phyloP scores from a whole-genome alignment of 225 moss, liverwort and hornwort species.

The Anthoceros angustus region DNA sequence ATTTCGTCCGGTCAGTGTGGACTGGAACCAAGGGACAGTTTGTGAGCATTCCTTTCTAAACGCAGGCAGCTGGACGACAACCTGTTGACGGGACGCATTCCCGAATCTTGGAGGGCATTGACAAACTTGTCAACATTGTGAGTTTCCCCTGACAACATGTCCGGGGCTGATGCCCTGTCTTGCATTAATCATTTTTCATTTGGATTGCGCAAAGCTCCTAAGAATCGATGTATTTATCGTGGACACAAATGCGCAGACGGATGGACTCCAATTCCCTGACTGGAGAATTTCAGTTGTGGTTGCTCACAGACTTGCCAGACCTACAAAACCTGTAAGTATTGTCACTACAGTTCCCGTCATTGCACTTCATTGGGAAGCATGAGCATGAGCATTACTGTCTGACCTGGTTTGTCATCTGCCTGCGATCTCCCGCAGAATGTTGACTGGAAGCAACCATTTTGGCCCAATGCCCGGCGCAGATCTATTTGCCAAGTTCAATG shows the following conservation, averaged over 20 bases:
- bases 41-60: not conserved
- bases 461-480: not conserved
- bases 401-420: not conserved
- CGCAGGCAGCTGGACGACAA: conserved; percentile 12
- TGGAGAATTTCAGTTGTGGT: not conserved
- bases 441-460: not conserved
- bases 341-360: not conserved
- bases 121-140: conserved; percentile 8
- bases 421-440: not conserved
- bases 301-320: not conserved
- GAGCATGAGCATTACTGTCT: not conserved
- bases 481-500: not conserved
- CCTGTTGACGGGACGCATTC: conserved; percentile 12
- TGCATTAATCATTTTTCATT: not conserved
- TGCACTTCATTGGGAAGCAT: not conserved
- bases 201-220: not conserved
- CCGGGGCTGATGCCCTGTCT: not conserved
- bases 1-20: not conserved
- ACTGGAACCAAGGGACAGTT: not conserved
- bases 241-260: not conserved
- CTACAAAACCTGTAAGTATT: not conserved
- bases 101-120: conserved; percentile 9
- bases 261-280: not conserved
- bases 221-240: not conserved
- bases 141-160: not conserved